Evolutionary conservation across 345 rosid genomes (phyloP), one percentile per base, ranked within the genome.

Genomic region (Pistacia atlantica): DNA sequence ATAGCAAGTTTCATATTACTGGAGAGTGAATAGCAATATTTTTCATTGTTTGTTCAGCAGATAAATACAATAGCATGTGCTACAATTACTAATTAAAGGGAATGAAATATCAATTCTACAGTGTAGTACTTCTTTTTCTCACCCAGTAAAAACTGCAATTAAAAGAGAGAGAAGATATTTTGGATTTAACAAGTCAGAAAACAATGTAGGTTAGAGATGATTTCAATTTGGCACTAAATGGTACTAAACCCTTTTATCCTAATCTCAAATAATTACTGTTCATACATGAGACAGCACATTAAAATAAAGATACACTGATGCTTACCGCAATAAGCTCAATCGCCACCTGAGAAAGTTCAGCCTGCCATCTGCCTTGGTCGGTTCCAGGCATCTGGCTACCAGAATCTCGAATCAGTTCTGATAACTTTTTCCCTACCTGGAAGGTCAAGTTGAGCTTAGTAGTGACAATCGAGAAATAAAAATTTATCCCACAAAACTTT

Each of bases 381-480:
- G 87, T 86, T 84, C 93, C 99, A 78, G 85, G 76, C 59, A 89
- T 78, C 83, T 91, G 97, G 79, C 92, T 86, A 78, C 98, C 95
- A 37, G 97, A 84, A 80, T 91, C 99, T 73, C 99, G 95, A 71
- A 96, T 92, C 54, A 96, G 86, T 85, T 96, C 99, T 7, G 99
- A 96, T 65, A 96, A 82, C 85, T 95, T 96, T 84, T 90, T 93
- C 74, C 98, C 99, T 78, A 96, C 98, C 99, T 96, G 83, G 60
- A 75, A 81, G 46, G 67, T 69, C 49, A 84, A 75, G 62, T 31
- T 73, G n/a, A 69, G 37, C 49, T 66, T 65, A 67, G 72, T 48
- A 60, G 33, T 38, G 60, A 12, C 61, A 25, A 58, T 67, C 51
- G 63, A 61, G 0, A 35, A 46, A 10, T 65, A 46, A 60, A 12